Percentiles rank a stretch among this genome's conserved stretches.
phyloP scores from a whole-genome alignment of 176 grass and related monocot genomes.

The Alloteropsis semialata region DNA sequence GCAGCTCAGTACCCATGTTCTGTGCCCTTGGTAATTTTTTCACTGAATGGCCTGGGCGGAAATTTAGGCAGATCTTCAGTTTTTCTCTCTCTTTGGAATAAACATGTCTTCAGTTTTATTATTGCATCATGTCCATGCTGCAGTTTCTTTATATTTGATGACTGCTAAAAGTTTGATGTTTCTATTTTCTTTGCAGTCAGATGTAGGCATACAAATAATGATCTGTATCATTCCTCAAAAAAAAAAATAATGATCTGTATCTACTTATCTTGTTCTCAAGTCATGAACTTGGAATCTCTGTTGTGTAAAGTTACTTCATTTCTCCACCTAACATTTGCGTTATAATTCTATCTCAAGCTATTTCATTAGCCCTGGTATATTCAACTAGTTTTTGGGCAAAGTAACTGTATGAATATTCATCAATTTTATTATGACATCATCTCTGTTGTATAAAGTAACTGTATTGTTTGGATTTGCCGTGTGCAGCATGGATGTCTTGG shows the following conservation, averaged over 20 bases:
- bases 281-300: neutral
- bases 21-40: neutral
- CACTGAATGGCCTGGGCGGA: neutral
- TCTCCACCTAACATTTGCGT: neutral
- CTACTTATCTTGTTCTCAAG: neutral
- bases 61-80: neutral
- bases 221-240: no score
- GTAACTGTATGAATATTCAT: no score
- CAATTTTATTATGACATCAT: no score
- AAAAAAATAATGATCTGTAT: neutral
- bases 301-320: neutral
- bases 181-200: neutral
- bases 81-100: no score
- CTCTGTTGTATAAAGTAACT: no score
- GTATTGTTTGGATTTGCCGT: neutral
- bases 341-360: neutral
- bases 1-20: neutral
- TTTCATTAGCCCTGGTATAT: neutral
- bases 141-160: neutral
- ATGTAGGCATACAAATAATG: neutral
- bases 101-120: neutral
- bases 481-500: neutral
- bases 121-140: neutral
- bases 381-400: conserved; percentile 14
- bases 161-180: neutral